Conservation (phyloP, 2,329 filamentous ascomycete genomes). For the Pseudogymnoascus sp. region DNA sequence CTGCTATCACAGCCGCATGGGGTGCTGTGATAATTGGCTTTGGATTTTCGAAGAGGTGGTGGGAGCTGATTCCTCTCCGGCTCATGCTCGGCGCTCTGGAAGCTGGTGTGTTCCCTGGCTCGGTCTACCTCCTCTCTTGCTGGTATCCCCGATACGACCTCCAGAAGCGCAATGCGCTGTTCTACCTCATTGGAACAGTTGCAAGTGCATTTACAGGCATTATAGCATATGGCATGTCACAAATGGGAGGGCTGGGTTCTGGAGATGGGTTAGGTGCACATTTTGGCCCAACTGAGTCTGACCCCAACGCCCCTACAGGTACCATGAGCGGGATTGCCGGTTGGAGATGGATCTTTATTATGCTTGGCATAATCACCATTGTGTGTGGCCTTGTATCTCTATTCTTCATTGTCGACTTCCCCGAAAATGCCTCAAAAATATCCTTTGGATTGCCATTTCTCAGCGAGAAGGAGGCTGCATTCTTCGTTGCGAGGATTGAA, state of each 20-base stretch:
- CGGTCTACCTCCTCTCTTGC: slow-evolving; percentile 33
- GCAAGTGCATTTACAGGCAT: slow-evolving; percentile 60
- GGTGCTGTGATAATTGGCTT: slow-evolving; percentile 26
- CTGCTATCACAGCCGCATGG: too few species aligned
- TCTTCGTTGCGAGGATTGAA: slow-evolving; percentile 46
- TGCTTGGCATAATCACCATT: slow-evolving; percentile 40
- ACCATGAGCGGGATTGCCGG: slow-evolving; percentile 26
- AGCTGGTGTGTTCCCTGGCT: slow-evolving; percentile 30
- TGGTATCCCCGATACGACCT: slow-evolving; percentile 52
- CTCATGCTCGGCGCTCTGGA: slow-evolving; percentile 23
- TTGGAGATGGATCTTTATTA: slow-evolving; percentile 57
- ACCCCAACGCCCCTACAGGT: too few species aligned
- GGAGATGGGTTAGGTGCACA: slow-evolving; percentile 38
- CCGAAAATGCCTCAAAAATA: slow-evolving; percentile 42
- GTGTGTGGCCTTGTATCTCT: slow-evolving; percentile 34
- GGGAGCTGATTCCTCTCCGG: slow-evolving; percentile 20
- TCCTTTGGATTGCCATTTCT: slow-evolving; percentile 37
- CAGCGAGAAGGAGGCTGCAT: slow-evolving; percentile 40
- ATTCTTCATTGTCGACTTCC: slow-evolving; percentile 56
- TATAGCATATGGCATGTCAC: slow-evolving; percentile 56
- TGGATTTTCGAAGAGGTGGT: slow-evolving; percentile 29
- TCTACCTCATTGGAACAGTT: slow-evolving; percentile 60
- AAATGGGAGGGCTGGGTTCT: slow-evolving; percentile 28
- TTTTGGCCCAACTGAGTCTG: too few species aligned
- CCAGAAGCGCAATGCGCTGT: slow-evolving; percentile 60